Evolutionary conservation across 169 alveolate species (phyloP), one percentile per base, ranked within the genome.

Genomic region (Besnoitia besnoiti): DNA sequence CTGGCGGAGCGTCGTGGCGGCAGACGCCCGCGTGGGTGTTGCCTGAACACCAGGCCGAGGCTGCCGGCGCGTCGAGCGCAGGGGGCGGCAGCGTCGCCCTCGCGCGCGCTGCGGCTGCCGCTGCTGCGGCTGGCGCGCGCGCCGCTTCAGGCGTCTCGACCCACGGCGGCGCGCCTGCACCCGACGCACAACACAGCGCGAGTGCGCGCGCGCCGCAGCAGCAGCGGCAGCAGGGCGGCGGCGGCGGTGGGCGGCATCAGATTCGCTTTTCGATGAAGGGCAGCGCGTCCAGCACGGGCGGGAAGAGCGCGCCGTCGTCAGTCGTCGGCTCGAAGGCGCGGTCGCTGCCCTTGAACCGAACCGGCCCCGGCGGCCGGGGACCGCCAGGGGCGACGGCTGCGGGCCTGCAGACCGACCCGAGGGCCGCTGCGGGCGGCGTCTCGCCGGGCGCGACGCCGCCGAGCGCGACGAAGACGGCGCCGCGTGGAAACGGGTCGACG

Each of bases 251-350:
- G 30, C n/a, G 87, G 3, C 35, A 77, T 39, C 87, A 77, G 59
- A 77, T 77, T 37, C 49, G 59, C 24, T 77, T 77, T 40, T 37
- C 87, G n/a, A 77, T 77, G 87, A 77, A 77, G 33, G 39, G 47
- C 8, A 30, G 82, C 24, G 8, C 46, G 27, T n/a, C 47, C n/a
- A 39, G 59, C 4, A 77, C 61, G 35, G 55, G 87, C 12, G 24
- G 67, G 33, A 55, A 55, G 30, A 55, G 67, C 30, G 67, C 67
- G 67, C 1, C 55, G 5, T 49, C 67, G 12, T 21, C 30, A n/a
- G 12, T n/a, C 3, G 12, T 55, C 67, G 67, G 67, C 67, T 55
- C 67, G n/a, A 55, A 10, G 67, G 30, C 67, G 30, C 67, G 67
- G 5, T 5, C 30, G 12, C 67, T 5, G 67, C 30, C 5, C 67